These are phyloP conservation scores for Daldinia bambusicola DNA, from an alignment of 495 filamentous ascomycete species.

Conservation along the genomic window DNA sequence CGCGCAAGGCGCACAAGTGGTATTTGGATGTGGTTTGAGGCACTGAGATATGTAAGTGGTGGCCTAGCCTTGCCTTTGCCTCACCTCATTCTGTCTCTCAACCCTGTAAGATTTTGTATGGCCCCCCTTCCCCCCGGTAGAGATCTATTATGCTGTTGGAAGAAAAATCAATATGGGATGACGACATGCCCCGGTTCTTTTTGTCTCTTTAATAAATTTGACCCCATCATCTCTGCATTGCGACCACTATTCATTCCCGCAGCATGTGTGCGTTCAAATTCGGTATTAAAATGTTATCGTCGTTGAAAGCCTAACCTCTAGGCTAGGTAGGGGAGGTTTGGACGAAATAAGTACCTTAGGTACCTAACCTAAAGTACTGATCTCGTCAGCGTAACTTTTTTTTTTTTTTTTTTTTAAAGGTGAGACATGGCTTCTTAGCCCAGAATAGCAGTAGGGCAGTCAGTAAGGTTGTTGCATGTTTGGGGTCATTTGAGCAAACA, in stretches of 20 bases:
- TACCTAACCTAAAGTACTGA: background rate
- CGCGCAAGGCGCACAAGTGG: too few species aligned
- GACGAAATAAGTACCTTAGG: too few species aligned
- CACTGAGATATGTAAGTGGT: too few species aligned
- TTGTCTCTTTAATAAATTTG: slow-evolving; percentile 5
- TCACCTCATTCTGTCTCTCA: slow-evolving; percentile 27
- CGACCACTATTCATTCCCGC: background rate
- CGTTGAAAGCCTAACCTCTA: too few species aligned
- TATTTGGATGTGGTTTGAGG: too few species aligned
- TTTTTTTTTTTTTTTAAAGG: slow-evolving; percentile 11
- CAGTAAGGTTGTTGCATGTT: slow-evolving; percentile 28
- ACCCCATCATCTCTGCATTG: slow-evolving; percentile 16
- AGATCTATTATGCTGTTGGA: slow-evolving; percentile 34
- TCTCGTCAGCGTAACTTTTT: slow-evolving; percentile 2
- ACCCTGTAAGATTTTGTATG: slow-evolving; percentile 24
- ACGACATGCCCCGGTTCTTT: slow-evolving; percentile 24
- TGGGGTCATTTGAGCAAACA: slow-evolving; percentile 21
- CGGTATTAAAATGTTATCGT: too few species aligned
- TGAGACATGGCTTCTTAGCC: slow-evolving; percentile 20
- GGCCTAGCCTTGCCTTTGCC: slow-evolving; percentile 18
- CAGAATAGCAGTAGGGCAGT: slow-evolving; percentile 8
- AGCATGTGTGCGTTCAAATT: background rate
- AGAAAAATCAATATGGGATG: slow-evolving; percentile 29
- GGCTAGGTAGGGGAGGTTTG: too few species aligned
- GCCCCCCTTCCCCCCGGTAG: slow-evolving; percentile 24